Base-by-base conservation (phyloP, 2,329 filamentous ascomycete species). In the Decorospora gaudefroyi region DNA sequence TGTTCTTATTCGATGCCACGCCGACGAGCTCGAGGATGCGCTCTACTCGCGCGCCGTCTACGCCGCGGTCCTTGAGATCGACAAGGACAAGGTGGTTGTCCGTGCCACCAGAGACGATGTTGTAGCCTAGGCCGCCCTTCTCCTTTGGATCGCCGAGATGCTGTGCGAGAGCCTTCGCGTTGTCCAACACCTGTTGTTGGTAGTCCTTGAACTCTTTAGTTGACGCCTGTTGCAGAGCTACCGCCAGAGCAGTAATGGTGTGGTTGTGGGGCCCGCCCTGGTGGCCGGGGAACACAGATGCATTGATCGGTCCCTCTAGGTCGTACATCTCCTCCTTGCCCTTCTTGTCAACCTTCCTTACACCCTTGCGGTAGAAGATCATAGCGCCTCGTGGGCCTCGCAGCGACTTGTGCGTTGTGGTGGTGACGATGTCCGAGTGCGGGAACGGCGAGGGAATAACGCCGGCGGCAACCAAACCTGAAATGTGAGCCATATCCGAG, bases 1-100 rank as follows among this genome's bases (percentile, higher is more conserved):
- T 87, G 84, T 99, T 99, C 85, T 99, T 99, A 85, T 99, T 99
- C 83, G 90, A 95, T 52, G 93, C 91, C 73, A 99, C 95, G 80
- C 96, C 95, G 76, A 96, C 93, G 73, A 95, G 88, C 79, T 99
- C 93, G 13, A 99, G 86, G 47, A 99, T 87, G 51, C 89, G 86
- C 81, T 99, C 93, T 28, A 97, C 88, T 73, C 93, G 90, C 46
- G 93, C 93, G 65, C 93, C 93, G 65, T 99, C 93, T 12, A 99
- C 84, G 53, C 77, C 80, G 70, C 88, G 83, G 68, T 90, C 84
- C 72, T 95, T 91, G 57, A 99, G 85, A 74, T 99, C 93, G 50
- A 99, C 76, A 45, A 99, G 85, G 34, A 99, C 91, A 80, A 99
- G 90, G 79, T 99, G 93, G 68, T 91, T 95, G 77, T 99, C 93